These are phyloP conservation scores for Pseudotsuga menziesii DNA, from an alignment of 75 land plant species.

Conservation along the genomic window DNA sequence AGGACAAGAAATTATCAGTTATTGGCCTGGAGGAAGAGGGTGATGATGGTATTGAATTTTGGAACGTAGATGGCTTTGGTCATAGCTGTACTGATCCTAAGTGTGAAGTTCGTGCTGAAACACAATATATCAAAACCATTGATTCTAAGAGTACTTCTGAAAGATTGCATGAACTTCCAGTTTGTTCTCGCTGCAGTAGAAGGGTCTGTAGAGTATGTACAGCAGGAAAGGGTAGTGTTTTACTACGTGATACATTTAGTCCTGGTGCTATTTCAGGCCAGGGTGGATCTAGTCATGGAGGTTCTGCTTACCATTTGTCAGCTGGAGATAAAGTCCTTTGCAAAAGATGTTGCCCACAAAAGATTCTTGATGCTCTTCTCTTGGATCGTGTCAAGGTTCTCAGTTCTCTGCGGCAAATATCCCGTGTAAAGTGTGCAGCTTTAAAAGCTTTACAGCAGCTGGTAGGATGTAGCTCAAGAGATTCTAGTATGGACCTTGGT, in stretches of 20 bases:
- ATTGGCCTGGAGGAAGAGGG: slow-evolving; percentile 48
- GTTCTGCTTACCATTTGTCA: slow-evolving; percentile 9
- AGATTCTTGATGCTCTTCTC: slow-evolving; percentile 58
- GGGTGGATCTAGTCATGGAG: slow-evolving; percentile 48
- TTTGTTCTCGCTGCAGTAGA: slow-evolving; percentile 54
- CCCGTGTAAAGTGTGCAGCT: slow-evolving; percentile 57
- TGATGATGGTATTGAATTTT: slow-evolving; percentile 45
- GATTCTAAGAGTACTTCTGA: slow-evolving; percentile 6
- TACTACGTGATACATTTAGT: slow-evolving; percentile 27
- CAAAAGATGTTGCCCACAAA: slow-evolving; percentile 54
- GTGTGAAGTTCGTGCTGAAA: slow-evolving; percentile 61
- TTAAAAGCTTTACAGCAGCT: slow-evolving; percentile 45
- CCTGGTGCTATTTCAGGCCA: slow-evolving; percentile 17
- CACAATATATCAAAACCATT: not conserved
- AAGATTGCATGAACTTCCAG: slow-evolving; percentile 16
- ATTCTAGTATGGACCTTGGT: not conserved
- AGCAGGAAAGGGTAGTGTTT: slow-evolving; percentile 64
- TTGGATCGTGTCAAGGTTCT: slow-evolving; percentile 76
- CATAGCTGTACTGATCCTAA: slow-evolving; percentile 40
- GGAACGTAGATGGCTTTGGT: slow-evolving; percentile 48
- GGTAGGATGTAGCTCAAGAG: slow-evolving; percentile 14
- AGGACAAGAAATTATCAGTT: slow-evolving; percentile 63
- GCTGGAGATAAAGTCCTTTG: slow-evolving; percentile 41
- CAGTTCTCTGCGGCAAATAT: slow-evolving; percentile 50
- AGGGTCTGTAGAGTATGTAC: slow-evolving; percentile 74